Conservation (phyloP, 2,329 filamentous ascomycete species). For the Fusarium citri region DNA sequence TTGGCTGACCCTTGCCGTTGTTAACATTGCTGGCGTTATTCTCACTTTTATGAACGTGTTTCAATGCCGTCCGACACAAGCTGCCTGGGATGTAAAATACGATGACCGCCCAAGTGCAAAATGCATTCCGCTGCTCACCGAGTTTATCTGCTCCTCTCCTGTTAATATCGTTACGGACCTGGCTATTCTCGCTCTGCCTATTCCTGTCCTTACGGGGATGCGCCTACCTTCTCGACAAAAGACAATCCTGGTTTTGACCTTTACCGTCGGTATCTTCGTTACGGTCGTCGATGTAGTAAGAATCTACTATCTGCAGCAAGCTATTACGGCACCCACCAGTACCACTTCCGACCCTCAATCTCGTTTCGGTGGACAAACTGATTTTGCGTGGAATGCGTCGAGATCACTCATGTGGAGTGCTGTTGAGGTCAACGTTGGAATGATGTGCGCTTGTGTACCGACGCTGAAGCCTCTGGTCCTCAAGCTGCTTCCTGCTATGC, state of each 20-base stretch:
- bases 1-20: slow-evolving; percentile 80
- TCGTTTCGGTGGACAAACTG: slow-evolving; percentile 63
- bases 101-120: slow-evolving; percentile 45
- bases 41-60: slow-evolving; percentile 89
- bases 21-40: slow-evolving; percentile 81
- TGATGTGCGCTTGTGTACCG: slow-evolving; percentile 92
- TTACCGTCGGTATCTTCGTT: slow-evolving; percentile 87
- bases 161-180: slow-evolving; percentile 94
- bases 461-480: slow-evolving; percentile 88
- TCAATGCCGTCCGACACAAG: slow-evolving; percentile 81
- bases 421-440: slow-evolving; percentile 90
- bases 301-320: slow-evolving; percentile 88
- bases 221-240: slow-evolving; percentile 87
- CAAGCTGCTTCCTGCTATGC: slow-evolving; percentile 67
- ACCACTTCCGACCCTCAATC: slow-evolving; percentile 53
- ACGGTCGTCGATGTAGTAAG: slow-evolving; percentile 88
- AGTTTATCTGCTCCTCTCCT: slow-evolving; percentile 80
- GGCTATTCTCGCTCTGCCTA: slow-evolving; percentile 85
- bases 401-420: slow-evolving; percentile 93
- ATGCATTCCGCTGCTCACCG: slow-evolving; percentile 70
- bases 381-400: slow-evolving; percentile 80
- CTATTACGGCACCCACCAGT: slow-evolving; percentile 60
- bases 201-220: slow-evolving; percentile 90
- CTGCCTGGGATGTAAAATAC: slow-evolving; percentile 68
- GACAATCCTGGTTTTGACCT: slow-evolving; percentile 86